Evolutionary conservation across 257 asterid species (phyloP), one percentile per base, ranked within the genome.

Genomic region (Forsythia suspensa): DNA sequence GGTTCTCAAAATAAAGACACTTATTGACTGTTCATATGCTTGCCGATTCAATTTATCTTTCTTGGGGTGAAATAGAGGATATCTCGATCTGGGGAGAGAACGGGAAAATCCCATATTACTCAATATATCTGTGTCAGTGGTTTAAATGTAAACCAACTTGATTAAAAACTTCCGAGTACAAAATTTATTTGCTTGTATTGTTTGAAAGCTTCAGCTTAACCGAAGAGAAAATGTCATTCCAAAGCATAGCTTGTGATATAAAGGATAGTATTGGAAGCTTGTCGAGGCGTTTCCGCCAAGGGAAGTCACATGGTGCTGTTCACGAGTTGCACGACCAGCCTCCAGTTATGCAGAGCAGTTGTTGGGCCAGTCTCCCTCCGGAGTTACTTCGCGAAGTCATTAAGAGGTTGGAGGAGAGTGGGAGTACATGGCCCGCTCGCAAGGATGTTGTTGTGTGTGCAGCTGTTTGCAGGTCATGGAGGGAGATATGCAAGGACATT

Each of bases 301-400:
- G 96, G 70, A 90, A 90, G 86, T 91, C 95, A 39, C 92, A 88
- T 24, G 89, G 89, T 40, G 94, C 98, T 51, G 93, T 93, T 80
- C 90, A 93, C n/a, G 95, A 91, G 85, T 80, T 91, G 81, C 91
- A 85, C 2, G 97, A 93, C 73, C 93, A 84, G 80, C 86, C 90
- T 52, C 78, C 77, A 51, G 89, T 90, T 44, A 69, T 87, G 72
- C 97, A 91, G 87, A 94, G 83, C 85, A 90, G 97, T 78, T 89
- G 97, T 85, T 94, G 98, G 98, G 91, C 97, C 59, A 72, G 82
- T 67, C 95, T 94, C 57, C 98, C 98, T 3, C 91, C 96, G 1
- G 98, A 94, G 84, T 84, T 94, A 66, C 95, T 94, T 24, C 85
- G 91, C 3, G 97, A 92, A 76, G 95, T 94, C 76, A 90, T 92